Evolutionary conservation across 1,284 basidiomycete species (phyloP).

Genomic region (Boletus smithii): DNA sequence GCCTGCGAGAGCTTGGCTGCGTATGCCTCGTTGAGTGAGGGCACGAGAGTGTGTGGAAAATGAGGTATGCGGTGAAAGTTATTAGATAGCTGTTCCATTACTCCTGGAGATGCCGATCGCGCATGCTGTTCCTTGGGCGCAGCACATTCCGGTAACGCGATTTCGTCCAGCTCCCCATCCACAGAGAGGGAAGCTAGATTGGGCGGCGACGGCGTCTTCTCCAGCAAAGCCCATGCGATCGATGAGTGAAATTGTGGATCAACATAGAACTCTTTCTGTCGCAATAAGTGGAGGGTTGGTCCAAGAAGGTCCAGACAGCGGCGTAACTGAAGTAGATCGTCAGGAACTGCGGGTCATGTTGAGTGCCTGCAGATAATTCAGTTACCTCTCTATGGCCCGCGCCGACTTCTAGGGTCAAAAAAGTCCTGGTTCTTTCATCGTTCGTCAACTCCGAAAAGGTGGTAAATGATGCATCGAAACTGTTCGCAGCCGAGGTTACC

Average conservation of each 20-base stretch:
- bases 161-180: constrained; percentile 1
- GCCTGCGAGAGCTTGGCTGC: constrained; percentile 40
- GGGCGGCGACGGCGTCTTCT: constrained; percentile 13
- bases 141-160: too few relatives aligned
- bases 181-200: constrained; percentile 2
- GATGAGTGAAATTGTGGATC: constrained; percentile 78
- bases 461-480: constrained; percentile 71
- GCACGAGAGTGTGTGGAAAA: constrained; percentile 50
- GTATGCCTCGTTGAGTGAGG: constrained; percentile 48
- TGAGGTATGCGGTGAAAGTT: constrained; percentile 44
- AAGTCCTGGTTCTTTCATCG: constrained; percentile 74
- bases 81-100: constrained; percentile 12
- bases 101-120: too few relatives aligned
- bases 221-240: constrained; percentile 73
- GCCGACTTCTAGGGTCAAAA: constrained; percentile 72
- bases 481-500: constrained; percentile 32
- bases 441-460: constrained; percentile 67
- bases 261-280: constrained; percentile 70
- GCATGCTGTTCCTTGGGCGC: constrained; percentile 5
- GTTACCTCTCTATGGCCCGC: constrained; percentile 70
- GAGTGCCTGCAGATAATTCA: background rate
- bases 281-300: constrained; percentile 52
- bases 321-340: constrained; percentile 45
- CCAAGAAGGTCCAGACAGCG: constrained; percentile 49
- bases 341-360: constrained; percentile 18